Evolutionary conservation across 1,284 basidiomycete species (phyloP).

Genomic region (Hemileccinum hortonii): DNA sequence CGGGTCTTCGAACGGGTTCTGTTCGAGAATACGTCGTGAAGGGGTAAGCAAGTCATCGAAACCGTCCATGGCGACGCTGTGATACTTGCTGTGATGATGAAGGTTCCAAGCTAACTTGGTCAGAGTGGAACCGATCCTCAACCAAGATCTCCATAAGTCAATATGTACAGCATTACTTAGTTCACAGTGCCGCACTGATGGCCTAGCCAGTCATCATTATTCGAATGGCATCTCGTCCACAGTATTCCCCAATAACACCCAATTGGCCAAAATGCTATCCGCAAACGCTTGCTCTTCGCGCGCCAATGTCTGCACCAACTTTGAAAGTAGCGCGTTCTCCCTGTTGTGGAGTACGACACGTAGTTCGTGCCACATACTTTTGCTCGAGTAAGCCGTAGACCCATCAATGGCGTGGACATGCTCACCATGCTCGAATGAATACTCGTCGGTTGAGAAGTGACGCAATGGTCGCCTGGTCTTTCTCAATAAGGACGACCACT

Average conservation of each 20-base stretch:
- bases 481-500: constrained; percentile 65
- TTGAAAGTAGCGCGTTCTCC: constrained; percentile 79
- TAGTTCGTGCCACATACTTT: constrained; percentile 91
- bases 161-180: constrained; percentile 9
- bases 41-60: constrained; percentile 78
- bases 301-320: constrained; percentile 69
- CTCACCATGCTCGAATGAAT: constrained; percentile 81
- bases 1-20: constrained; percentile 77
- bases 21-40: constrained; percentile 59
- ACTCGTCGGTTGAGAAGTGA: constrained; percentile 71
- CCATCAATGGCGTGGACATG: constrained; percentile 6
- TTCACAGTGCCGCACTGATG: not conserved
- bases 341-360: constrained; percentile 84
- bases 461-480: constrained; percentile 72
- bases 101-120: not conserved
- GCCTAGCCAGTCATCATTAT: constrained; percentile 34
- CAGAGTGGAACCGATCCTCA: not conserved
- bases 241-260: constrained; percentile 68
- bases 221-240: constrained; percentile 84
- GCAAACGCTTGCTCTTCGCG: constrained; percentile 69
- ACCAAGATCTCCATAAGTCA: constrained; percentile 17
- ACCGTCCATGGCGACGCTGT: constrained; percentile 49
- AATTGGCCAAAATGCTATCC: constrained; percentile 63
- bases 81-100: not conserved
- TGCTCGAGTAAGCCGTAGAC: constrained; percentile 3